Evolutionary conservation across 202 grass and related monocot species (phyloP).

Genomic region (Digitaria exilis): DNA sequence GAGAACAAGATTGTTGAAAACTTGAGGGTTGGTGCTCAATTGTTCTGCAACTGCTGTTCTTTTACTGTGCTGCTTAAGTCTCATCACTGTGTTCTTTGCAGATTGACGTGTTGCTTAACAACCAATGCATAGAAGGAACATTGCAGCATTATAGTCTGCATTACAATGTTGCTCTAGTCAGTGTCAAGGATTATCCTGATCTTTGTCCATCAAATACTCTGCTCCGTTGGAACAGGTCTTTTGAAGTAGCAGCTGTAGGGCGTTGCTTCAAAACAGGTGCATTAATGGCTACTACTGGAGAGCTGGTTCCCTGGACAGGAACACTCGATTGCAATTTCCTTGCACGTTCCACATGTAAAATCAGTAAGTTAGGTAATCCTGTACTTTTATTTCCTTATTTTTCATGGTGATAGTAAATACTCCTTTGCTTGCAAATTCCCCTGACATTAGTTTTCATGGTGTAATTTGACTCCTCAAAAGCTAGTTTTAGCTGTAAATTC

Average conservation of each 20-base stretch:
- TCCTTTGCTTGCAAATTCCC: background rate
- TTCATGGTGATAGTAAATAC: background rate
- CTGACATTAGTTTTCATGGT: no score
- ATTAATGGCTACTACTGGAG: background rate
- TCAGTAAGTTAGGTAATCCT: background rate
- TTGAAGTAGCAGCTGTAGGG: background rate
- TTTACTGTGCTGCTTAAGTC: background rate
- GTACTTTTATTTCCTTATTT: background rate
- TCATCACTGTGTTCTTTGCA: background rate
- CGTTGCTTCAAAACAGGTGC: background rate
- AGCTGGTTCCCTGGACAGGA: background rate
- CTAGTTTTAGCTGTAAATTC: background rate
- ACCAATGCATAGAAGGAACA: background rate
- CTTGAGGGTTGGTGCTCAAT: background rate
- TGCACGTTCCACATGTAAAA: background rate
- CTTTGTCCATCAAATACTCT: background rate
- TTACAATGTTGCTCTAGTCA: background rate
- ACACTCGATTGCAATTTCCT: background rate
- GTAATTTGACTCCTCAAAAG: background rate
- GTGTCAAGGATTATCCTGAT: background rate
- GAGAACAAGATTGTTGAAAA: conserved; percentile 29
- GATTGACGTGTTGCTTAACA: background rate
- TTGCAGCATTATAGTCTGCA: background rate
- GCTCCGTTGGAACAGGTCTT: background rate
- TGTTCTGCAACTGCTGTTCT: background rate